Conservation (phyloP, 805 yeast species). For the Pichia cabralensis region DNA sequence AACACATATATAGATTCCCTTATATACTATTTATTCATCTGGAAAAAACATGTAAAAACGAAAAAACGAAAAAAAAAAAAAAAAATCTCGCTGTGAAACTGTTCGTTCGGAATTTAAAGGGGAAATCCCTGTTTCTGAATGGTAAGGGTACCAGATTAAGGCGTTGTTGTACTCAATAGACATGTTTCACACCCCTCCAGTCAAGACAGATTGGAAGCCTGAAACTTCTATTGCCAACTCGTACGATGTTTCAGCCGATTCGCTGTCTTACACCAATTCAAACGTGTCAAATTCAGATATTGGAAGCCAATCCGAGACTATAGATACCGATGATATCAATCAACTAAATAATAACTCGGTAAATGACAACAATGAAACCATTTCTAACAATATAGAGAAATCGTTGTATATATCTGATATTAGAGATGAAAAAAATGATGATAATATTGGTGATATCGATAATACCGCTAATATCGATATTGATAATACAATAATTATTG, state of each 20-base stretch:
- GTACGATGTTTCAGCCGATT: constrained; percentile 11
- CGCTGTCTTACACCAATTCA: constrained; percentile 1
- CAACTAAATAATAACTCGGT: not conserved
- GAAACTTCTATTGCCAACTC: constrained; percentile 18
- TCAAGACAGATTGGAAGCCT: constrained; percentile 22
- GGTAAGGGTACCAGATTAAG: not conserved
- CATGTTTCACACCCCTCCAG: constrained; percentile 29
- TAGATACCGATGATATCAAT: constrained; percentile 2
- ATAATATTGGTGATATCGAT: not conserved
- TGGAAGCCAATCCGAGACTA: constrained; percentile 1
- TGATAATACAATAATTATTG: too few relatives aligned
- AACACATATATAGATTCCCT: too few relatives aligned
- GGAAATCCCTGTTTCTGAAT: too few relatives aligned
- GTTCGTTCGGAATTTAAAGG: too few relatives aligned
- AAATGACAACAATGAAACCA: too few relatives aligned
- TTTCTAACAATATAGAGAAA: too few relatives aligned
- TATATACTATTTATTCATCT: too few relatives aligned
- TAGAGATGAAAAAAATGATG: too few relatives aligned
- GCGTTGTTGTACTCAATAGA: not conserved
- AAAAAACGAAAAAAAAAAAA: too few relatives aligned
- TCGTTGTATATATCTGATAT: too few relatives aligned
- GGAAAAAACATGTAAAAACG: too few relatives aligned
- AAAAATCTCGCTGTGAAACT: too few relatives aligned
- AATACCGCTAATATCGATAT: not conserved
- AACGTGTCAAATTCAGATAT: constrained; percentile 1